Evolutionary conservation across 2,329 filamentous ascomycete genomes (phyloP), one percentile per base, ranked within the genome.

Genomic region (Blumeria graminis): DNA sequence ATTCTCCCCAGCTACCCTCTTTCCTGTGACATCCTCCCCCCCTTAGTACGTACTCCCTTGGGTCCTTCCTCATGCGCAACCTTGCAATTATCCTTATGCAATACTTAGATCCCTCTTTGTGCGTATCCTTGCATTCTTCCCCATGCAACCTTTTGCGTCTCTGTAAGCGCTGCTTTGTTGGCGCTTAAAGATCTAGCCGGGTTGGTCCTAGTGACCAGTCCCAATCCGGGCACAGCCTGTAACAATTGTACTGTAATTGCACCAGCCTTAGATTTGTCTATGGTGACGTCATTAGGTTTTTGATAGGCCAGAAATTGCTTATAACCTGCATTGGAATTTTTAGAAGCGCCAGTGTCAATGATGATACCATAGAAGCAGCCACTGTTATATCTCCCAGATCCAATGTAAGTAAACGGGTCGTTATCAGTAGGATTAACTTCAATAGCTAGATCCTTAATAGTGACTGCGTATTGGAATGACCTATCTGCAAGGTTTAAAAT

Each of bases 361-460:
- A 57, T 8, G 14, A 57, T 53, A 11, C 56, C 38, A 35, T 57
- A 57, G 35, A 57, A 54, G 6, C 38, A 6, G 3, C 45, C n/a
- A 33, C 36, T 35, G 8, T 36, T 36, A 32, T 57, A 57, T 41
- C 50, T 51, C 13, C 14, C 4, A 35, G 28, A 34, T 14, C 13
- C 16, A 32, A 32, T 13, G 36, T 6, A n/a, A 39, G 45, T 28
- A 32, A 51, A 11, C 13, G 43, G 35, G 33, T 8, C 9, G 14
- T 56, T 33, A 13, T 9, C 10, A n/a, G 6, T 22, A 6, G 33
- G 5, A 53, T 38, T 53, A n/a, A 14, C 7, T 51, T 11, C 28
- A 38, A 35, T 6, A 22, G 22, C 11, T 13, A 11, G 1, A 34
- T 6, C 1, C 2, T 53, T 16, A 11, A 6, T 36, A n/a, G 33